A percentile compares a stretch with the other conserved stretches of the same genome.
Conservation (phyloP, 1,284 basidiomycete species). For the Ceratobasidium sp. region DNA sequence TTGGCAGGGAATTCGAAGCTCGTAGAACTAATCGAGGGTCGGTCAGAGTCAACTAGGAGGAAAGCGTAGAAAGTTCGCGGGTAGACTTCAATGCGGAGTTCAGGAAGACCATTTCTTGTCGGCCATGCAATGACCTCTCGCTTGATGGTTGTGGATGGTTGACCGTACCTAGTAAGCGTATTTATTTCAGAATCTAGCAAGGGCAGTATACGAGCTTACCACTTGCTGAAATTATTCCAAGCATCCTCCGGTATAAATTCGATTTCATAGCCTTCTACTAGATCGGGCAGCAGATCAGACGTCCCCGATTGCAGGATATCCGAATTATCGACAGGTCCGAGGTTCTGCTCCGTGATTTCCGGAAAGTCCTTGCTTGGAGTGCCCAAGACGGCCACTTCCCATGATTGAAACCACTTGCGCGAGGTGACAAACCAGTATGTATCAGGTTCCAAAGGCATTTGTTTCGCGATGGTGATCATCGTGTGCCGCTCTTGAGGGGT, state of each 20-base stretch:
- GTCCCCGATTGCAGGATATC: constrained; percentile 58
- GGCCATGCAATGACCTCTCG: constrained; percentile 72
- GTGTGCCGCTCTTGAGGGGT: constrained; percentile 57
- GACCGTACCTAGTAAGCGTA: constrained; percentile 67
- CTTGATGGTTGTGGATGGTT: constrained; percentile 60
- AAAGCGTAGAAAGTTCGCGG: constrained; percentile 73
- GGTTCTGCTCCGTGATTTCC: constrained; percentile 48
- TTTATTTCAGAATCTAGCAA: not conserved
- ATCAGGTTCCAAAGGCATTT: constrained; percentile 61
- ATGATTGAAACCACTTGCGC: constrained; percentile 73
- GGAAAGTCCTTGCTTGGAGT: constrained; percentile 52
- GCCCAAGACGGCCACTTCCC: constrained; percentile 70
- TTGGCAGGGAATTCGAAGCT: constrained; percentile 45
- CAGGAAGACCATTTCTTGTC: constrained; percentile 46
- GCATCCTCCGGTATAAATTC: constrained; percentile 77
- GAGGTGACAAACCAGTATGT: constrained; percentile 82
- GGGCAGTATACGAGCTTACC: constrained; percentile 56
- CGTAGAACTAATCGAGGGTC: constrained; percentile 11
- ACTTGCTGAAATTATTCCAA: constrained; percentile 72
- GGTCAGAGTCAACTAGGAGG: not conserved
- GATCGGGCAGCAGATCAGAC: constrained; percentile 43
- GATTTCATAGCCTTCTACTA: constrained; percentile 68
- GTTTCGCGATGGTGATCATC: constrained; percentile 57
- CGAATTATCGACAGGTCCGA: constrained; percentile 79
- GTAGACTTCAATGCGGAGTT: constrained; percentile 73